These are phyloP conservation scores for Hanseniaspora taiwanica DNA, from an alignment of 805 yeast genomes.

Conservation along the genomic window DNA sequence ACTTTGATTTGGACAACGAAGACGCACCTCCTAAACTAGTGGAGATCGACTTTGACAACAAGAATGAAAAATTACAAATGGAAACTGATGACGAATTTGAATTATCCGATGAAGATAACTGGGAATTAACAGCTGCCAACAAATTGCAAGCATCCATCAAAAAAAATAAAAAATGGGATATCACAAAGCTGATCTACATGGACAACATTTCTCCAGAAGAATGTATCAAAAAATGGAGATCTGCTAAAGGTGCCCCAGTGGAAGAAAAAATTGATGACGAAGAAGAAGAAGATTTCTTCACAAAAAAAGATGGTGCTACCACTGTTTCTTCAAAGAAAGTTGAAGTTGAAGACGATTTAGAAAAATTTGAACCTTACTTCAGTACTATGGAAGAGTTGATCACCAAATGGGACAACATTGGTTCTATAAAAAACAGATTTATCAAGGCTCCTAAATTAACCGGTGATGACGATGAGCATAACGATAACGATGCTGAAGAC, in stretches of 20 bases:
- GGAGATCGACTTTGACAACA: slow-evolving; percentile 34
- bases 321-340: slow-evolving; percentile 2
- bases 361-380: slow-evolving; percentile 22
- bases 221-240: slow-evolving; percentile 58
- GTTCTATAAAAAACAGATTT: slow-evolving; percentile 20
- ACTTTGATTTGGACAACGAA: slow-evolving; percentile 28
- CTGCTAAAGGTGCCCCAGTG: slow-evolving; percentile 33
- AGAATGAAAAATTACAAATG: slow-evolving; percentile 21
- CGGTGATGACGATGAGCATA: slow-evolving; percentile 17
- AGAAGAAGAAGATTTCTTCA: slow-evolving; percentile 35
- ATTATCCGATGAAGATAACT: slow-evolving; percentile 26
- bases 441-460: slow-evolving; percentile 20
- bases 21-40: slow-evolving; percentile 27
- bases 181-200: slow-evolving; percentile 68
- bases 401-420: slow-evolving; percentile 19
- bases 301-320: slow-evolving; percentile 29
- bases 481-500: slow-evolving; percentile 29
- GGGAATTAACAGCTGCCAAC: slow-evolving; percentile 38
- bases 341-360: slow-evolving; percentile 17
- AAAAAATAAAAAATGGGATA: slow-evolving; percentile 52
- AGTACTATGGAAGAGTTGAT: slow-evolving; percentile 21
- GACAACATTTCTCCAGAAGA: slow-evolving; percentile 64
- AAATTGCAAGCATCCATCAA: slow-evolving; percentile 34
- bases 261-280: slow-evolving; percentile 28
- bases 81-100: slow-evolving; percentile 43